Evolutionary conservation across 1,284 basidiomycete species (phyloP).

Genomic region (Leccinum solheimii): DNA sequence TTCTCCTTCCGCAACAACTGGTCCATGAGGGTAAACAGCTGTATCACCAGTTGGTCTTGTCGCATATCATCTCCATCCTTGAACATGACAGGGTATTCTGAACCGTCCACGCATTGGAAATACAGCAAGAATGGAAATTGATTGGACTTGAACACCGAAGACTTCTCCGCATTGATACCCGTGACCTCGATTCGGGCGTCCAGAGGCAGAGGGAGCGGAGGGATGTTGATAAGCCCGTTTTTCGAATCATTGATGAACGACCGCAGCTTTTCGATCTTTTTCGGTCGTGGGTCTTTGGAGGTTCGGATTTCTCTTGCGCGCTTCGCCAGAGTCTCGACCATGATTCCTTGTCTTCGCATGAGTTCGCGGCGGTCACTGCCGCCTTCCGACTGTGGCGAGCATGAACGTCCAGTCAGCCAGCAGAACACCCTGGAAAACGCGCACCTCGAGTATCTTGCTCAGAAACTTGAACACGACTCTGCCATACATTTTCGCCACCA

Average conservation of each 20-base stretch:
- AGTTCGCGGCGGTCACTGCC: constrained; percentile 79
- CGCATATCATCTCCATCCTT: constrained; percentile 99
- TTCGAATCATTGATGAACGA: constrained; percentile 83
- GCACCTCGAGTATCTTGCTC: constrained; percentile 81
- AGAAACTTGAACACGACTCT: constrained; percentile 88
- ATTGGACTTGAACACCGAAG: constrained; percentile 97
- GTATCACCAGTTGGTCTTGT: constrained; percentile 96
- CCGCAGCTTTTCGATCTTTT: constrained; percentile 95
- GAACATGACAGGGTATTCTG: constrained; percentile 93
- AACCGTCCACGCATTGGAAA: constrained; percentile 77
- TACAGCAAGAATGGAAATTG: constrained; percentile 90
- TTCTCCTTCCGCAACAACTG: constrained; percentile 92
- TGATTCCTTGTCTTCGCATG: constrained; percentile 81
- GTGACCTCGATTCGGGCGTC: constrained; percentile 82
- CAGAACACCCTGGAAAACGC: constrained; percentile 17
- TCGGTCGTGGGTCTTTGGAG: constrained; percentile 91
- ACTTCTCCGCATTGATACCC: constrained; percentile 88
- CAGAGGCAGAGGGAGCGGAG: constrained; percentile 84
- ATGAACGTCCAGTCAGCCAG: constrained; percentile 5
- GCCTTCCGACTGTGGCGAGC: constrained; percentile 56
- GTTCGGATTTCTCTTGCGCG: constrained; percentile 85
- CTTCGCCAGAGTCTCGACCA: constrained; percentile 81
- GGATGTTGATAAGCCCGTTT: constrained; percentile 73
- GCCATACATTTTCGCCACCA: constrained; percentile 90
- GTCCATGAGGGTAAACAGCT: constrained; percentile 98